Evolutionary conservation across 192 early-diverging fungal species (phyloP), one percentile per base, ranked within the genome.

Genomic region (Gryganskiella cystojenkinii): DNA sequence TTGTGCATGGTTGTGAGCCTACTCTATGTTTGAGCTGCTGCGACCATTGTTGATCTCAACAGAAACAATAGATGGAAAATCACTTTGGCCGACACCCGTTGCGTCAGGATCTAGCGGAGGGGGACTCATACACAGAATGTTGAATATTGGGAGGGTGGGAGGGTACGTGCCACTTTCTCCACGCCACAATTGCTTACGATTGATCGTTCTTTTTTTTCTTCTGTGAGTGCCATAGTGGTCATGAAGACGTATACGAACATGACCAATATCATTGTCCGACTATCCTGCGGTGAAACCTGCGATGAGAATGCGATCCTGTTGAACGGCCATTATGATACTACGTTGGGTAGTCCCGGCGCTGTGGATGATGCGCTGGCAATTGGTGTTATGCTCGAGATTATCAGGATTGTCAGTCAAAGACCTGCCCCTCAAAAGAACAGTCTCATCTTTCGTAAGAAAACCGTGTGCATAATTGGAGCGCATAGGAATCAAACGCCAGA

Each of bases 291-390:
- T 1, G 82, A 84, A n/a, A 74, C 69, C 37, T 92, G 91, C 75
- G 82, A 88, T 30, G 31, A 85, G 27, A 87, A 91, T 64, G 80
- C 91, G 0, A 79, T 92, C 42, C 84, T 92, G 10, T 59, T 92
- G 45, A 92, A 92, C 56, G 83, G 87, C 0, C 91, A 92, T 50
- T 90, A 84, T 71, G 91, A 91, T 73, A 87, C 88, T 11, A 90
- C 87, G 3, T 65, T 90, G 17, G 86, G 83, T 25, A 81, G 74
- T 30, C 84, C 83, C 0, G 88, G 88, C 27, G 84, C 87, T 11
- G 80, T 73, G 10, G 91, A 92, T 58, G 91, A 92, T 83, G 91
- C 83, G 4, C 83, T 83, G 17, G 85, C 84, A 6, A 81, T 89
- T 14, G 89, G 86, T 27, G 86, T 92, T 28, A 91, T 92, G 91